A percentile compares a stretch with the other conserved stretches of the same genome.
Evolutionary conservation across 805 yeast genomes (phyloP).

Genomic region (Ogataea glucozyma): DNA sequence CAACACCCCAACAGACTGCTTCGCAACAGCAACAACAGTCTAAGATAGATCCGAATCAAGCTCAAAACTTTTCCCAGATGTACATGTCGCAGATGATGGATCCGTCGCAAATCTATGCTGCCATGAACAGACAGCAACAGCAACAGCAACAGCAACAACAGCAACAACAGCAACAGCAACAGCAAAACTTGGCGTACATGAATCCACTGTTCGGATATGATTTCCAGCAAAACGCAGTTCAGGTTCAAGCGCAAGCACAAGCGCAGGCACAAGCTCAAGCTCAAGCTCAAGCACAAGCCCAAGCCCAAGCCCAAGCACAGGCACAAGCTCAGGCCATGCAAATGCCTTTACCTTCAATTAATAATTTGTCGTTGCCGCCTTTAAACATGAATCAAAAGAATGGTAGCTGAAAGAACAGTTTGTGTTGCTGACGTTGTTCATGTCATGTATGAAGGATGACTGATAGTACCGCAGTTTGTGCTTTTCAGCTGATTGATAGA

Average conservation of each 20-base stretch:
- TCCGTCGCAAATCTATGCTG: conserved; percentile 25
- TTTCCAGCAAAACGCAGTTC: conserved; percentile 22
- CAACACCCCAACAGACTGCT: conserved; percentile 15
- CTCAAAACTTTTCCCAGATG: conserved; percentile 22
- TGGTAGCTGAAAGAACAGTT: conserved; percentile 15
- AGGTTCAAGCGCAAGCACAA: conserved; percentile 21
- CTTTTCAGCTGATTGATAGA: background rate
- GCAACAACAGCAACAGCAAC: conserved; percentile 23
- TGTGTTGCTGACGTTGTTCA: too few species aligned
- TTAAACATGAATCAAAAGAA: conserved; percentile 32
- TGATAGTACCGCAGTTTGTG: conserved; percentile 11
- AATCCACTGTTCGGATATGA: conserved; percentile 26
- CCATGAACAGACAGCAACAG: conserved; percentile 27
- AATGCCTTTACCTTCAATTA: conserved; percentile 32
- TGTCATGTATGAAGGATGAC: too few species aligned
- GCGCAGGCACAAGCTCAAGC: conserved; percentile 23
- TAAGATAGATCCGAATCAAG: conserved; percentile 20
- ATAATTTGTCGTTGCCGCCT: conserved; percentile 35
- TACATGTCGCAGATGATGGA: conserved; percentile 28
- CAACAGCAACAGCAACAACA: conserved; percentile 19
- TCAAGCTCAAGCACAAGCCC: conserved; percentile 21
- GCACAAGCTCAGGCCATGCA: conserved; percentile 22
- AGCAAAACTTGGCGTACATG: conserved; percentile 19
- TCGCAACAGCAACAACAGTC: conserved; percentile 21
- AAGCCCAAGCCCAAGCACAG: conserved; percentile 20